A percentile compares a stretch with the other conserved stretches of the same genome.
Evolutionary conservation across 495 filamentous ascomycete species (phyloP).

Genomic region (Apiosordaria backusii): DNA sequence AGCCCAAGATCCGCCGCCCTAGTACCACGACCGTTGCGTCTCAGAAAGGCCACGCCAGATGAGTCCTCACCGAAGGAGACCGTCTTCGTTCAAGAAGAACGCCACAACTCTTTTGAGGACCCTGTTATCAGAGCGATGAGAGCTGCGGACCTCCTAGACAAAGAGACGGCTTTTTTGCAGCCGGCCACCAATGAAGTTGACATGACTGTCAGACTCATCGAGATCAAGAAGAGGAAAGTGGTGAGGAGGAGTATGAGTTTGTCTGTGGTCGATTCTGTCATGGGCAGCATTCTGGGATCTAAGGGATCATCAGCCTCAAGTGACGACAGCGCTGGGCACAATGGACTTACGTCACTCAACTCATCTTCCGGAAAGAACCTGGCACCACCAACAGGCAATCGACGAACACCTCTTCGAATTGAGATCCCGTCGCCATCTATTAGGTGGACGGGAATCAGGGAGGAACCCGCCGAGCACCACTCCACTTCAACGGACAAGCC

Average conservation of each 20-base stretch:
- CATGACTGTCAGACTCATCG: slow-evolving; percentile 27
- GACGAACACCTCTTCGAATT: background rate
- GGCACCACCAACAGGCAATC: background rate
- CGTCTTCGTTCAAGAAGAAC: no score
- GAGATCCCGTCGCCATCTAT: slow-evolving; percentile 18
- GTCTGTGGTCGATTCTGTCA: slow-evolving; percentile 26
- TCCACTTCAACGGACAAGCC: background rate
- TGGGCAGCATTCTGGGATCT: background rate
- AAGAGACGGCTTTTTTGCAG: slow-evolving; percentile 44
- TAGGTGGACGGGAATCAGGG: background rate
- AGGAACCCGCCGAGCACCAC: background rate
- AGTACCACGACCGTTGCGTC: background rate
- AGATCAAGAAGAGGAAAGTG: slow-evolving; percentile 16
- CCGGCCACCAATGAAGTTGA: slow-evolving; percentile 35
- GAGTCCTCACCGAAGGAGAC: background rate
- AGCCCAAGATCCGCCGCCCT: background rate
- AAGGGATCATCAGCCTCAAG: background rate
- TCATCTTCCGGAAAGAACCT: background rate
- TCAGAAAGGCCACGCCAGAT: background rate
- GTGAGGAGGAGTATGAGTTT: slow-evolving; percentile 37
- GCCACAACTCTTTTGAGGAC: slow-evolving; percentile 26
- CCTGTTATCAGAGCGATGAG: slow-evolving; percentile 46
- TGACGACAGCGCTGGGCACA: background rate
- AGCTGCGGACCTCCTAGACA: slow-evolving; percentile 49
- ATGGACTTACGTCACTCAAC: background rate